phyloP scores from a whole-genome alignment of 768 basidiomycete genomes.

The Termitomyces sp. region DNA sequence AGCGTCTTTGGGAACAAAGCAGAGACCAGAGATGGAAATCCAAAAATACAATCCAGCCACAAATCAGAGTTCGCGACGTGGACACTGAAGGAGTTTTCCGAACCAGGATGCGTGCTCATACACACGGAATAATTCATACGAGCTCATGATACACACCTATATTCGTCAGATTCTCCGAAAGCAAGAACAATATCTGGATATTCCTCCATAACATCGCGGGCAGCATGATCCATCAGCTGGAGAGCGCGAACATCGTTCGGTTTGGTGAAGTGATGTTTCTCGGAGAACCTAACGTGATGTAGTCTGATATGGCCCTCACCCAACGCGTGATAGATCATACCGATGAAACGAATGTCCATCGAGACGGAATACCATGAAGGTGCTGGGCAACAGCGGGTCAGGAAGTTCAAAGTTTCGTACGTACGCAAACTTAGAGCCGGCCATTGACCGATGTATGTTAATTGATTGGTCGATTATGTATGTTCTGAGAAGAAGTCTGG shows the following conservation, averaged over 20 bases:
- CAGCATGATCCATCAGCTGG: slow-evolving; percentile 89
- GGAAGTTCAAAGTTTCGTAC: slow-evolving; percentile 87
- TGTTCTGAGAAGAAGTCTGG: no score
- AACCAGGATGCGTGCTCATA: neutral
- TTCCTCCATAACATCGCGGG: slow-evolving; percentile 72
- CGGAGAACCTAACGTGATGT: slow-evolving; percentile 61
- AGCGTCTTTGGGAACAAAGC: no score
- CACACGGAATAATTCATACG: no score
- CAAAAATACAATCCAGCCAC: neutral
- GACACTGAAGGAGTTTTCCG: neutral
- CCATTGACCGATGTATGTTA: slow-evolving; percentile 64
- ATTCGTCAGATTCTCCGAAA: slow-evolving; percentile 98
- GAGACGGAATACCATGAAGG: slow-evolving; percentile 79
- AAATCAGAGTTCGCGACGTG: neutral
- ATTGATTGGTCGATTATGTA: neutral
- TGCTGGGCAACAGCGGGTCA: slow-evolving; percentile 77
- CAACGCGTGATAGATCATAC: slow-evolving; percentile 31
- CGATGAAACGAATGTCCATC: slow-evolving; percentile 95
- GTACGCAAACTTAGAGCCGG: slow-evolving; percentile 88
- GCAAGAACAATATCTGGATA: slow-evolving; percentile 81
- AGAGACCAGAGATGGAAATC: no score
- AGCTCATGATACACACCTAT: slow-evolving; percentile 67
- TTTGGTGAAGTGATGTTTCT: slow-evolving; percentile 75
- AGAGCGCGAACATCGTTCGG: slow-evolving; percentile 90
- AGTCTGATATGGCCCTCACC: neutral